Conservation (phyloP, 2,329 filamentous ascomycete genomes). For the Beauveria pseudobassiana region DNA sequence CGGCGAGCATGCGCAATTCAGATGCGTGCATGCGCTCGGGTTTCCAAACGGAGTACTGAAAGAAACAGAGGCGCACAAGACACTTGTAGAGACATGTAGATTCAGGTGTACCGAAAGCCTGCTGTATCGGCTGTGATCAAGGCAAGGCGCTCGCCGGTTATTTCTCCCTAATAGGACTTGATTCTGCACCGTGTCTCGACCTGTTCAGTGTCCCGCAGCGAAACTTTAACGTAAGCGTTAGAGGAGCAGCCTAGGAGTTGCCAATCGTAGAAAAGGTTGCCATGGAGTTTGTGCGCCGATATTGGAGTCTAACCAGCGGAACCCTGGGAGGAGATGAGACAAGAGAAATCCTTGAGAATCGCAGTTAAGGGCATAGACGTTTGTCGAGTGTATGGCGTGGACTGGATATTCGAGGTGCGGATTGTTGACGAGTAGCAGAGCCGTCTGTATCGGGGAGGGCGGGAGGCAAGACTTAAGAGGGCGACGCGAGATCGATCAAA, state of each 20-base stretch:
- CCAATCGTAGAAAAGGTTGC: neutral
- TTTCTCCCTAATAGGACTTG: neutral
- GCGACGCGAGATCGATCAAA: neutral
- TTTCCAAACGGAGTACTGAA: neutral
- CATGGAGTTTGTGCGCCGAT: neutral
- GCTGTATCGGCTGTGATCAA: neutral
- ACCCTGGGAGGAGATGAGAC: neutral
- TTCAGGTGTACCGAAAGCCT: neutral
- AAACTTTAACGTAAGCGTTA: neutral
- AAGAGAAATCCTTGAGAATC: neutral
- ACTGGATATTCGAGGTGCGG: neutral
- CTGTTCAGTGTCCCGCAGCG: neutral
- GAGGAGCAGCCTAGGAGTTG: neutral
- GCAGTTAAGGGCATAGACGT: neutral
- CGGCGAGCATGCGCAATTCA: neutral
- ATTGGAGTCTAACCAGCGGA: neutral
- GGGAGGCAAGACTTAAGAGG: neutral
- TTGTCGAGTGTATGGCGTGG: neutral
- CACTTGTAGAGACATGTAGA: constrained; percentile 7
- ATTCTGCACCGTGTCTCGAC: neutral
- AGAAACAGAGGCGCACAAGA: neutral
- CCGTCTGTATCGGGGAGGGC: neutral
- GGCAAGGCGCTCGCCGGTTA: neutral
- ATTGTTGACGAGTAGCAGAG: neutral
- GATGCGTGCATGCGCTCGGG: neutral